Conservation (phyloP, 805 yeast species). For the Metschnikowia matae region DNA sequence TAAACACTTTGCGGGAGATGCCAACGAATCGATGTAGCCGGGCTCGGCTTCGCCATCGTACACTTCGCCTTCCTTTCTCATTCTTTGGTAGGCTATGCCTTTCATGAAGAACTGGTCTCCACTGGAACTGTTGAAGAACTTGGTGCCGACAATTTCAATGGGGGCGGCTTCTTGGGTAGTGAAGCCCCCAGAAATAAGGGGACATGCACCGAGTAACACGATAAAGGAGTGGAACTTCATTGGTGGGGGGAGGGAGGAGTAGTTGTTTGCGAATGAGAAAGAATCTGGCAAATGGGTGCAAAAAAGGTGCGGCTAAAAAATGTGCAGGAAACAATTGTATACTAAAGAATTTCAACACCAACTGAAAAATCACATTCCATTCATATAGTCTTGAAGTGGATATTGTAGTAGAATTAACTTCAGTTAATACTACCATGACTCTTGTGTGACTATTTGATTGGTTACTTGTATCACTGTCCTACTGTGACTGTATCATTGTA, state of each 20-base stretch:
- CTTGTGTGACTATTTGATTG: no score
- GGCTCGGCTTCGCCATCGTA: slow-evolving; percentile 19
- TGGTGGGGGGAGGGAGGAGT: neutral
- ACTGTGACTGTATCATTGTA: no score
- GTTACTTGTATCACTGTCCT: no score
- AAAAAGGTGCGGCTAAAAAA: slow-evolving; percentile 1
- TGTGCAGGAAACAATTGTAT: neutral
- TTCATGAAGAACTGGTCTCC: slow-evolving; percentile 82
- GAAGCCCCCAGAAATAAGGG: slow-evolving; percentile 4
- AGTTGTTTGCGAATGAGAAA: neutral
- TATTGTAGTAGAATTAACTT: no score
- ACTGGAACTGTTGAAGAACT: slow-evolving; percentile 67
- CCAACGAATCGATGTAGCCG: slow-evolving; percentile 68
- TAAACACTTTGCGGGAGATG: slow-evolving; percentile 61
- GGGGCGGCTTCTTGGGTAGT: slow-evolving; percentile 19
- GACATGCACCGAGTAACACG: neutral
- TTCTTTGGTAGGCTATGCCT: slow-evolving; percentile 85
- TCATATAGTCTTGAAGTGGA: no score
- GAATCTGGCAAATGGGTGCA: slow-evolving; percentile 7
- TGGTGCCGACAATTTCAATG: slow-evolving; percentile 65
- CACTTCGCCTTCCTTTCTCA: slow-evolving; percentile 42
- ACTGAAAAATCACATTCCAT: neutral
- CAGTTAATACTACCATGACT: no score
- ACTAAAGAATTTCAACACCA: neutral
- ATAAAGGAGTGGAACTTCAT: neutral